Conservation (phyloP, 139 green algal species). For the Ostreobium quekettii region DNA sequence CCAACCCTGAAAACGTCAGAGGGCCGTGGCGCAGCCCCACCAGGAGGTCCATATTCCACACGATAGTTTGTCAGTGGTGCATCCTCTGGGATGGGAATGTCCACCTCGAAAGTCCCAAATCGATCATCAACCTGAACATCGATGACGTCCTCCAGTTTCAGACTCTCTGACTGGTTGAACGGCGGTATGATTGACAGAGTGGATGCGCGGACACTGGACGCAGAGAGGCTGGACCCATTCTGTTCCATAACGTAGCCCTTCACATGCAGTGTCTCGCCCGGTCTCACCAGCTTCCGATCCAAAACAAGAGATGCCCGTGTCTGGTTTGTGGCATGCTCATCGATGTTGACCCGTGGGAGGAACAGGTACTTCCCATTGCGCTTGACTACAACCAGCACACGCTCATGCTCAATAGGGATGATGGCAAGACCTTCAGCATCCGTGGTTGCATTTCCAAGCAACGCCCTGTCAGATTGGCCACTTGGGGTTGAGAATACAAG, state of each 20-base stretch:
- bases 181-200: too few species aligned
- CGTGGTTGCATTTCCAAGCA: too few species aligned
- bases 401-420: too few species aligned
- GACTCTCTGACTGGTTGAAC: too few species aligned
- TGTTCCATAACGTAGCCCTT: conserved; percentile 10
- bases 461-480: too few species aligned
- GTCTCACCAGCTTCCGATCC: conserved; percentile 29
- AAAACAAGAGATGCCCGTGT: conserved; percentile 25
- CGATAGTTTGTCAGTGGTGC: conserved; percentile 1
- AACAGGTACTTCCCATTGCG: background rate
- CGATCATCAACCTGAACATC: conserved; percentile 9
- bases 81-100: conserved; percentile 19
- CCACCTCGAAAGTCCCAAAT: conserved; percentile 15
- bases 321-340: too few species aligned
- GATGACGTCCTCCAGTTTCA: too few species aligned
- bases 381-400: too few species aligned
- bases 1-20: conserved; percentile 7
- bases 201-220: too few species aligned
- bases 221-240: too few species aligned
- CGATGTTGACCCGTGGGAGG: background rate
- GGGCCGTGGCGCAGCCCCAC: background rate
- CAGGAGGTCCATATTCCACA: background rate
- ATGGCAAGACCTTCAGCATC: too few species aligned
- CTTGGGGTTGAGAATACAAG: background rate
- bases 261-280: conserved; percentile 31